Base-by-base conservation (phyloP, 2,329 filamentous ascomycete genomes). In the Colletotrichum nymphaeae region DNA sequence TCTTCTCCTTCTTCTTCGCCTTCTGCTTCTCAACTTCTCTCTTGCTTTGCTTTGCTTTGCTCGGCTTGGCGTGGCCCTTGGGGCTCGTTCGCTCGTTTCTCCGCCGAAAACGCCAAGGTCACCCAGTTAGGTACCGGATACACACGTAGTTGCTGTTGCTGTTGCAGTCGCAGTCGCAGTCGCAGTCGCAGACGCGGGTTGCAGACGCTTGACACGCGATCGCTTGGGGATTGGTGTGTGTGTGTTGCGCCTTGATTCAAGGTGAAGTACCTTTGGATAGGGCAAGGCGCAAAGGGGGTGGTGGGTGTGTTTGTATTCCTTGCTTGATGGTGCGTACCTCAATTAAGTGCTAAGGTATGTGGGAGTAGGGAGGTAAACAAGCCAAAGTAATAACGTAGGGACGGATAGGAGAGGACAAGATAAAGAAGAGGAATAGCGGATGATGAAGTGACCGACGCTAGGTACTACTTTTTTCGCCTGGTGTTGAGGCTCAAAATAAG, bases 81-180 rank as follows among this genome's bases (percentile, higher is more conserved):
- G 42, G 42, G 55, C 32, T 69, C 49, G 59, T 62, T 70, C 32
- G 60, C 67, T 65, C 67, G 70, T 57, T 69, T 70, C 60, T 73
- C 70, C 70, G 70, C 70, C 70, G 60, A 73, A 69, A 58, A 72
- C 53, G 53, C 52, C 30, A 32, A 69, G 66, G 35, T 42, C 35
- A 42, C 30, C 46, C 49, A 65, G 63, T 19, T 11, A 32, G 30
- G 30, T 32, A 66, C n/a, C 53, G 57, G 53, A 55, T 28, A 59
- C 65, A 64, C 24, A 53, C 46, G 42, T 37, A 72, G 69, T 63
- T 37, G 59, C 65, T 26, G 26, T 26, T 4, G 26, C 26, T 3
- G 24, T 26, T 28, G 26, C 26, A 72, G 69, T 37, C 11, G 35
- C 35, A 37, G 35, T 37, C 35, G 35, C 35, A 37, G 37, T 57